Base-by-base conservation (phyloP, 352 stramenopile species). In the Pythium vanterpoolii region DNA sequence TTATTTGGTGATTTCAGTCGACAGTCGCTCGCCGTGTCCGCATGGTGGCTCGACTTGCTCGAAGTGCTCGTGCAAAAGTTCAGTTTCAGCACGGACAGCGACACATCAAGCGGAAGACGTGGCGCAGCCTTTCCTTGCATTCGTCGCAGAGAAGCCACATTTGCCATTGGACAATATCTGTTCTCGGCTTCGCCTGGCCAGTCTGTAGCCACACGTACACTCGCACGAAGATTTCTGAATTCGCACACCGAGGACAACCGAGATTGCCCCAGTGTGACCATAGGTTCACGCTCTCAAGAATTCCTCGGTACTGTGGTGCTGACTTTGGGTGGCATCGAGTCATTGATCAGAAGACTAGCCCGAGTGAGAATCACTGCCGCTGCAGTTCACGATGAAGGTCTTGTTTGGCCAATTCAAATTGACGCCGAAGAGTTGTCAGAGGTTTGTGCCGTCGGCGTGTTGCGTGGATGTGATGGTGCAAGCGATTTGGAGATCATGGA, bases 41-140 rank as follows among this genome's bases (percentile, higher is more conserved):
- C 58, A 19, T 67, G 64, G 64, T 72, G 58, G 58, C 54, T 72
- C 2, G 54, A 76, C 14, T 36, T 79, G 10, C 53, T 81, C 4
- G 64, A 84, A 38, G 27, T 63, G 28, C 36, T 86, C 31, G 57
- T 65, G 47, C 31, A 55, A 21, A 78, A 86, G 36, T 83, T 86
- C 43, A 45, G 50, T 6, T 82, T 86, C 48, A 48, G 48, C 26
- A 52, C 46, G 50, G 63, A 71, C 27, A 48, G 27, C 1, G 19
- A 60, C 33, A 33, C 45, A 7, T 19, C 28, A 4, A 33, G 13
- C 26, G 27, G 14, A 24, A 19, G 26, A 16, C 38, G 47, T 33
- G 16, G 39, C 2, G 13, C 77, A 36, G 57, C 60, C 5, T 83
- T 82, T 38, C 33, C 34, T 26, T 56, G 45, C 23, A 44, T 63